Evolutionary conservation across 106 monocot genomes (phyloP).

Genomic region (Gastrodia elata): DNA sequence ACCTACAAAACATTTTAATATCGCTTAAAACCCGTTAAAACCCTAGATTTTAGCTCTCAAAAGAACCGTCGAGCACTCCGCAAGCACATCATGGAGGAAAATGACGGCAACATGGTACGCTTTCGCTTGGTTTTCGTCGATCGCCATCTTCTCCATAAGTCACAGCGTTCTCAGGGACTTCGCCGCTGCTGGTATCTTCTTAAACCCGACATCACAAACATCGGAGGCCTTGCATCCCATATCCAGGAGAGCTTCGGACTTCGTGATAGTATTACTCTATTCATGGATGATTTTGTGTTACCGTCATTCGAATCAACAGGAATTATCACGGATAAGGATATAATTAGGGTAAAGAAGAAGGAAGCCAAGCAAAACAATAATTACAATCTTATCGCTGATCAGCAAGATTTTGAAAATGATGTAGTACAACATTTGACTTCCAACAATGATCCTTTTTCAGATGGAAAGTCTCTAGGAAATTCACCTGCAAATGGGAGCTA

Average conservation of each 20-base stretch:
- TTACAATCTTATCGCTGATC: not conserved
- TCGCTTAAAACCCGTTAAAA: too few species aligned
- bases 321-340: slow-evolving; percentile 64
- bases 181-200: slow-evolving; percentile 7
- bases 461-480: not conserved
- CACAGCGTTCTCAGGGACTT: not conserved
- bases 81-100: slow-evolving; percentile 7
- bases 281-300: slow-evolving; percentile 68
- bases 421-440: not conserved
- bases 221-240: slow-evolving; percentile 3
- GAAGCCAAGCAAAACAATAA: not conserved
- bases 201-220: not conserved
- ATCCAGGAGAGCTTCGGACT: slow-evolving; percentile 26
- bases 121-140: slow-evolving; percentile 8
- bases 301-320: slow-evolving; percentile 61
- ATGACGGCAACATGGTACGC: not conserved
- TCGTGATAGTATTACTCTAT: slow-evolving; percentile 39
- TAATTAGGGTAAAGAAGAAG: slow-evolving; percentile 18
- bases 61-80: not conserved
- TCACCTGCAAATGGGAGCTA: not conserved
- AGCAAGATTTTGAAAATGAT: slow-evolving; percentile 1
- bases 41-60: not conserved
- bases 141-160: slow-evolving; percentile 1
- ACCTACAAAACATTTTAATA: too few species aligned
- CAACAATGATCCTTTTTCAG: not conserved